A percentile compares a stretch with the other conserved stretches of the same genome.
Conservation (phyloP, 352 stramenopile genomes). For the Pythium graminicola region DNA sequence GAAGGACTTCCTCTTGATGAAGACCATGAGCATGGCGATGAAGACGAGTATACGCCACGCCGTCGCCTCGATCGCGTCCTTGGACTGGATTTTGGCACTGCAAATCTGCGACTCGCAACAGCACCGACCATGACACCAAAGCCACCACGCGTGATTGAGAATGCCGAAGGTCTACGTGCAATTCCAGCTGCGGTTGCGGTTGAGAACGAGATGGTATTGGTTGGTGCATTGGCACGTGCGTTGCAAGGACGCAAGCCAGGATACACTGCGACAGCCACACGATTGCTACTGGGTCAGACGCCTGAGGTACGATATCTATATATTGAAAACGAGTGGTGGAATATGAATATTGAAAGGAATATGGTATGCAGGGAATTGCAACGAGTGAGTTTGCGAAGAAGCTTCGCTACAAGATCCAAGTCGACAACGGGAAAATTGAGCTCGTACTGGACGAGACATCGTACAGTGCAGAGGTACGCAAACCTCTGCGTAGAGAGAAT, state of each 20-base stretch:
- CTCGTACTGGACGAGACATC: constrained; percentile 45
- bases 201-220: constrained; percentile 47
- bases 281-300: constrained; percentile 35
- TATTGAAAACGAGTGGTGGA: background rate
- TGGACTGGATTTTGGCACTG: constrained; percentile 48
- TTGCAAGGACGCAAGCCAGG: constrained; percentile 49
- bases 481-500: too few relatives aligned
- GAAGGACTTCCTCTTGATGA: constrained; percentile 42
- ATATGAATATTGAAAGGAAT: background rate
- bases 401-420: constrained; percentile 36
- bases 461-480: constrained; percentile 50
- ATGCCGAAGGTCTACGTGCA: constrained; percentile 42
- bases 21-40: constrained; percentile 11
- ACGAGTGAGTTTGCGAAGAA: constrained; percentile 29
- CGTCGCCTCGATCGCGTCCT: constrained; percentile 32
- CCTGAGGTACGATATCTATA: background rate
- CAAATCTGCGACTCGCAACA: constrained; percentile 42
- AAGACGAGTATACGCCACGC: constrained; percentile 1
- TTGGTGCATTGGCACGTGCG: constrained; percentile 42
- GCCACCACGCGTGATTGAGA: constrained; percentile 44
- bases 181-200: constrained; percentile 52
- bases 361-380: constrained; percentile 15
- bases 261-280: constrained; percentile 46
- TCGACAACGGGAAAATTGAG: constrained; percentile 20
- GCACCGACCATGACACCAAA: constrained; percentile 24